phyloP scores from a whole-genome alignment of 192 early-diverging fungal species.

The Coemansia sp. region DNA sequence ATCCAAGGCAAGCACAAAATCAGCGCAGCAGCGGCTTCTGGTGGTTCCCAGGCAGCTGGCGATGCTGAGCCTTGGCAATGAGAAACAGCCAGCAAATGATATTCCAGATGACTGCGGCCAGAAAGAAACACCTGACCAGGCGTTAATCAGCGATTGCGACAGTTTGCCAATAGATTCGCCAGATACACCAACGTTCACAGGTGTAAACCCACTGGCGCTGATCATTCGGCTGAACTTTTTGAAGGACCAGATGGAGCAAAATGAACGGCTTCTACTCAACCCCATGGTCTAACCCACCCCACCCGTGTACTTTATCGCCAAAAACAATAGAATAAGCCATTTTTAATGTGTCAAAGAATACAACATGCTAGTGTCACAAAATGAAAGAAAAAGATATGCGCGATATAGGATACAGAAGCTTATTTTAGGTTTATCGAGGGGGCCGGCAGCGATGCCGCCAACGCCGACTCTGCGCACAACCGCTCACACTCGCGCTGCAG shows the following conservation, averaged over 20 bases:
- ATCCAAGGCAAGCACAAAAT: background rate
- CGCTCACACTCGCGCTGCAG: conserved; percentile 49
- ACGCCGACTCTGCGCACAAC: conserved; percentile 11
- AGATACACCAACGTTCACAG: conserved; percentile 11
- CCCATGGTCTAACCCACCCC: conserved; percentile 5
- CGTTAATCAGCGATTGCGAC: background rate
- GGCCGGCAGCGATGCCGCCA: background rate
- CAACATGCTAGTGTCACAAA: conserved; percentile 14
- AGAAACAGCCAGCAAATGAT: background rate
- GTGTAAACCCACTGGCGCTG: conserved; percentile 47
- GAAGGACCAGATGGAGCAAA: conserved; percentile 47
- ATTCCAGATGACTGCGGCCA: conserved; percentile 2
- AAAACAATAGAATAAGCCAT: background rate
- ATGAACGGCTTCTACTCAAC: conserved; percentile 30
- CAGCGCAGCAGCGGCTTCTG: conserved; percentile 23
- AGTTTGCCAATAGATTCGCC: conserved; percentile 12
- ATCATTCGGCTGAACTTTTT: conserved; percentile 43
- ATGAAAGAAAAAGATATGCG: background rate
- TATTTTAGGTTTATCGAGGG: conserved; percentile 5
- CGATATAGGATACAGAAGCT: background rate
- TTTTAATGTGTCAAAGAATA: conserved; percentile 7
- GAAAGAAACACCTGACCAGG: background rate
- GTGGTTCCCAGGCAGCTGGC: conserved; percentile 39
- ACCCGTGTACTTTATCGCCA: background rate
- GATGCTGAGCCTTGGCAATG: conserved; percentile 14